A percentile compares a stretch with the other conserved stretches of the same genome.
phyloP scores from a whole-genome alignment of 495 filamentous ascomycete genomes.

The Copromyces sp. region DNA sequence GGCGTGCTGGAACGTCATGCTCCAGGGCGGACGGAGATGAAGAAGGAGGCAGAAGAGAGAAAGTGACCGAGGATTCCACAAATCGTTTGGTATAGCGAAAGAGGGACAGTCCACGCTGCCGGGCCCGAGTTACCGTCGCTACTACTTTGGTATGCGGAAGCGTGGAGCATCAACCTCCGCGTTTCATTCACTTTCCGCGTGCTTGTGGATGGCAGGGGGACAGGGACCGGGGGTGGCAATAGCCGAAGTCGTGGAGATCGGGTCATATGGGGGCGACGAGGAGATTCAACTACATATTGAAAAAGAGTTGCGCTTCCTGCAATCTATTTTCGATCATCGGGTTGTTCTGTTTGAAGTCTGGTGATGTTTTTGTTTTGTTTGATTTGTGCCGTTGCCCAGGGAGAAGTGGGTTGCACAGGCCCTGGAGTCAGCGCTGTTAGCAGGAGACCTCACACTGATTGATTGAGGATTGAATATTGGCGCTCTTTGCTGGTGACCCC shows the following conservation, averaged over 20 bases:
- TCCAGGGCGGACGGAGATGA: conserved; percentile 4
- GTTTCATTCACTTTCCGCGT: neutral
- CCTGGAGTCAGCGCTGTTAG: neutral
- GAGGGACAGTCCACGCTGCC: neutral
- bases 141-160: conserved; percentile 5
- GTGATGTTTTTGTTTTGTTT: neutral
- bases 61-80: conserved; percentile 9
- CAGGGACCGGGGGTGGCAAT: neutral
- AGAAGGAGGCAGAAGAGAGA: neutral
- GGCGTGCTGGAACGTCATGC: conserved; percentile 1
- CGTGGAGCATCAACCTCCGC: conserved; percentile 20
- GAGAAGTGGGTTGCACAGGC: neutral
- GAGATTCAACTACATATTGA: neutral
- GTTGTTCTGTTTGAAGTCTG: neutral
- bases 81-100: conserved; percentile 8
- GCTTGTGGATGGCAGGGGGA: neutral
- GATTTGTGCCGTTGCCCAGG: neutral
- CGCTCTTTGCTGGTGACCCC: neutral
- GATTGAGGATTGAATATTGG: neutral
- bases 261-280: neutral
- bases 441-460: neutral
- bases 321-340: neutral
- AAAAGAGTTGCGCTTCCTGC: neutral
- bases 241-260: neutral
- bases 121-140: conserved; percentile 15